A percentile compares a stretch with the other conserved stretches of the same genome.
Conservation (phyloP, 176 grass and related monocot genomes). For the Stipa capillata region DNA sequence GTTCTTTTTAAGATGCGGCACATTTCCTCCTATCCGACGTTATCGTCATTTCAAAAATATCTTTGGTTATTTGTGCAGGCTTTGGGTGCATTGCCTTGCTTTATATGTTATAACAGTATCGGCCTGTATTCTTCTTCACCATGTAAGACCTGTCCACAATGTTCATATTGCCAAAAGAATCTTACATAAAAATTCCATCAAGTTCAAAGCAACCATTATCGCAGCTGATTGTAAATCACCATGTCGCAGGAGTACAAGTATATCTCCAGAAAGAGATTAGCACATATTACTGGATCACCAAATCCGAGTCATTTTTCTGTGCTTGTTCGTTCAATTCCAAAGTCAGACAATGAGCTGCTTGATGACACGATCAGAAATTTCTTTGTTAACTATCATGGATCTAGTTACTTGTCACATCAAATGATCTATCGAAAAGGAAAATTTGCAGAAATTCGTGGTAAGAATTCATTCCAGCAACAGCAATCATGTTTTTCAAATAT, state of each 20-base stretch:
- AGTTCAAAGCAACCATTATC: background rate
- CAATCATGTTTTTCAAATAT: background rate
- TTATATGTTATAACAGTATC: conserved; percentile 83
- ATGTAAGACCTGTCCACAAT: conserved; percentile 31
- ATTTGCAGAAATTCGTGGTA: conserved; percentile 76
- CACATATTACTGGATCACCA: conserved; percentile 60
- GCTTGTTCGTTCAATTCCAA: conserved; percentile 75
- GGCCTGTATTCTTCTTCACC: conserved; percentile 73
- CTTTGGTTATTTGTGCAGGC: conserved; percentile 36
- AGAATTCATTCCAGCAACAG: background rate
- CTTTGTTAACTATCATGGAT: conserved; percentile 86
- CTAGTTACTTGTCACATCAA: conserved; percentile 92
- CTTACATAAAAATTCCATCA: background rate
- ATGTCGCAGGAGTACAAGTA: conserved; percentile 68
- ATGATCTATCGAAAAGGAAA: conserved; percentile 64
- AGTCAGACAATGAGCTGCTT: conserved; percentile 36
- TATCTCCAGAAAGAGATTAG: conserved; percentile 73
- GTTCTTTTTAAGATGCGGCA: background rate
- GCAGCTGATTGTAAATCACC: conserved; percentile 18
- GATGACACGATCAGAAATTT: conserved; percentile 78
- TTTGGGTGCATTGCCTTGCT: conserved; percentile 93
- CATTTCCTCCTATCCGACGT: background rate
- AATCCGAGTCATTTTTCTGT: conserved; percentile 83
- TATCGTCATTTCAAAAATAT: background rate
- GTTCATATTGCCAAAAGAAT: background rate